Percentiles rank a stretch among this genome's conserved stretches.
phyloP scores from a whole-genome alignment of 306 rosid genomes.

The Vigna nakashimae region DNA sequence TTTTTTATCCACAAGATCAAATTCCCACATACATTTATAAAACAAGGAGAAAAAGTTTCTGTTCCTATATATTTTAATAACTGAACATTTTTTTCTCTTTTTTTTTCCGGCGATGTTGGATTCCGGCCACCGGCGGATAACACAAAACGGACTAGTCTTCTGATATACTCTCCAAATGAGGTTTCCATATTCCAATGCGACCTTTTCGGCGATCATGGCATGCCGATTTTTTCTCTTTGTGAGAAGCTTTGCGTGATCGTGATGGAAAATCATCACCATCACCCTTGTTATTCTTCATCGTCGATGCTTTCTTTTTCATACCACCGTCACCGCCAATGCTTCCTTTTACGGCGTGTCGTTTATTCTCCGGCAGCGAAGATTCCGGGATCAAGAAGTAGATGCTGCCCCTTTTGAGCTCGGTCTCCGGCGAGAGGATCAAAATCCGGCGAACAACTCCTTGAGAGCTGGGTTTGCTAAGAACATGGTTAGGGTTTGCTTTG shows the following conservation, averaged over 20 bases:
- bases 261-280: not conserved
- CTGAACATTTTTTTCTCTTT: constrained; percentile 34
- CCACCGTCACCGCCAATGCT: not conserved
- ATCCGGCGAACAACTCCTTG: constrained; percentile 80
- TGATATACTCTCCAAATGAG: constrained; percentile 76
- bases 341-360: constrained; percentile 17
- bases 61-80: constrained; percentile 44
- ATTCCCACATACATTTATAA: constrained; percentile 44
- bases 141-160: constrained; percentile 54
- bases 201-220: constrained; percentile 66
- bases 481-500: constrained; percentile 76
- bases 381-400: constrained; percentile 89
- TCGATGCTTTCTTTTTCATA: constrained; percentile 41
- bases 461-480: constrained; percentile 81
- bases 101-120: not conserved
- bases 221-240: constrained; percentile 57
- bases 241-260: constrained; percentile 19
- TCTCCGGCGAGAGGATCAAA: constrained; percentile 78
- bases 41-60: constrained; percentile 29
- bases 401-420: constrained; percentile 87
- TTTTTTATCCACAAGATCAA: constrained; percentile 69
- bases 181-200: constrained; percentile 64
- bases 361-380: constrained; percentile 71
- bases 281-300: constrained; percentile 42
- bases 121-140: constrained; percentile 37